Percentiles rank a stretch among this genome's conserved stretches.
phyloP scores from a whole-genome alignment of 352 stramenopile genomes.

The Globisporangium megalacanthum region DNA sequence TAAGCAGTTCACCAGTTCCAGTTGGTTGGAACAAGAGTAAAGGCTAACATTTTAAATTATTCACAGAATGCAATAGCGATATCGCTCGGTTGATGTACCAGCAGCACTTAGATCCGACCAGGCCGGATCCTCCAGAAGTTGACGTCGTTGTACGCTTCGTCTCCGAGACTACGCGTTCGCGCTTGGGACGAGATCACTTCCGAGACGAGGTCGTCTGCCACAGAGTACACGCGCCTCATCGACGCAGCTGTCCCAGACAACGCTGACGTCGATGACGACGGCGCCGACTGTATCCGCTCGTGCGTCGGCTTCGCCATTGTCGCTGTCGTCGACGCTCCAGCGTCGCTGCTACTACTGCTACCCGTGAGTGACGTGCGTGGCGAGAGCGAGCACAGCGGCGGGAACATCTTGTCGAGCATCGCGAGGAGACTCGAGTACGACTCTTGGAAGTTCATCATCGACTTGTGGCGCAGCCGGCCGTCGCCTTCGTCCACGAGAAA shows the following conservation, averaged over 20 bases:
- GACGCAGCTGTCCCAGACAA: not conserved
- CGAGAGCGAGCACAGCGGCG: slow-evolving; percentile 44
- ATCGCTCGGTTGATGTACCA: not conserved
- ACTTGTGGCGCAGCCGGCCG: slow-evolving; percentile 50
- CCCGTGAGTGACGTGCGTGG: slow-evolving; percentile 2
- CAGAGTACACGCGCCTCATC: slow-evolving; percentile 8
- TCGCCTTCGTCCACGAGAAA: slow-evolving; percentile 59
- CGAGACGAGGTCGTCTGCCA: slow-evolving; percentile 37
- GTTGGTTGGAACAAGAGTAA: too few species aligned
- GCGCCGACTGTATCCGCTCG: slow-evolving; percentile 5
- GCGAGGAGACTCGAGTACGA: slow-evolving; percentile 59
- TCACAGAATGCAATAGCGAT: too few species aligned
- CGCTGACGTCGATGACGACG: slow-evolving; percentile 8
- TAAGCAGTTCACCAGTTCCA: too few species aligned
- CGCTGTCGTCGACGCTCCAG: not conserved
- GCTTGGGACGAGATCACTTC: slow-evolving; percentile 47
- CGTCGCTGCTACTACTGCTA: not conserved
- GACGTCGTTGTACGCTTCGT: slow-evolving; percentile 84
- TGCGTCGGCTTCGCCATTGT: not conserved
- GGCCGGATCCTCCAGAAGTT: slow-evolving; percentile 83
- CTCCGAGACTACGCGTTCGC: slow-evolving; percentile 44
- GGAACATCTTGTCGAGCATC: slow-evolving; percentile 74
- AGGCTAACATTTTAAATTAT: too few species aligned
- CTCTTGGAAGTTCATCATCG: slow-evolving; percentile 56
- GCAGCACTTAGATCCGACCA: slow-evolving; percentile 20